These are phyloP conservation scores for Backusella parvicylindrica DNA, from an alignment of 192 early-diverging fungal species.

Conservation along the genomic window DNA sequence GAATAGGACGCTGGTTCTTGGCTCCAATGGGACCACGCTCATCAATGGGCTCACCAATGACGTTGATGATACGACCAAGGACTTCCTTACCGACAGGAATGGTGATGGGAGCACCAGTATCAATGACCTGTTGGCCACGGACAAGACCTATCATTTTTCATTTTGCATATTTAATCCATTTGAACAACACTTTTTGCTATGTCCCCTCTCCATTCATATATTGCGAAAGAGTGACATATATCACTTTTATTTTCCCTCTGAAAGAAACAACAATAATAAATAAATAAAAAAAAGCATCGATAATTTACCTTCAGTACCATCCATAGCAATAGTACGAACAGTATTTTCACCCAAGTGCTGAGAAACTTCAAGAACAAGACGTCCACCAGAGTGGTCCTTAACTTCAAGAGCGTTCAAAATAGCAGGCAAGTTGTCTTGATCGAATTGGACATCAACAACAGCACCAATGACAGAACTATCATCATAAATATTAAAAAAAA, in stretches of 20 bases:
- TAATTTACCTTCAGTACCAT: slow-evolving; percentile 78
- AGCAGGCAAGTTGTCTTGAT: slow-evolving; percentile 83
- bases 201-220: no score
- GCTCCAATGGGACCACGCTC: slow-evolving; percentile 95
- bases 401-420: slow-evolving; percentile 98
- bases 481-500: slow-evolving; percentile 37
- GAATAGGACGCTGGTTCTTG: slow-evolving; percentile 86
- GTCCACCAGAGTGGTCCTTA: slow-evolving; percentile 68
- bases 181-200: neutral
- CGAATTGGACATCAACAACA: slow-evolving; percentile 98
- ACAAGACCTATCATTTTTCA: slow-evolving; percentile 75
- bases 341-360: slow-evolving; percentile 99
- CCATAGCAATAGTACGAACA: slow-evolving; percentile 99
- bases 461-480: slow-evolving; percentile 96
- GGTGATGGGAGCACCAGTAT: slow-evolving; percentile 92
- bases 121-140: slow-evolving; percentile 91
- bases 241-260: no score
- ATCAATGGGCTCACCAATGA: slow-evolving; percentile 98
- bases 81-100: slow-evolving; percentile 94
- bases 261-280: no score
- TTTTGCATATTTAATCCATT: no score
- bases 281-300: neutral
- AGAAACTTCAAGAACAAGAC: slow-evolving; percentile 94
- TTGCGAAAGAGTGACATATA: no score
- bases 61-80: slow-evolving; percentile 98